A percentile compares a stretch with the other conserved stretches of the same genome.
Conservation (phyloP, 768 basidiomycete species). For the Kwoniella sp. region DNA sequence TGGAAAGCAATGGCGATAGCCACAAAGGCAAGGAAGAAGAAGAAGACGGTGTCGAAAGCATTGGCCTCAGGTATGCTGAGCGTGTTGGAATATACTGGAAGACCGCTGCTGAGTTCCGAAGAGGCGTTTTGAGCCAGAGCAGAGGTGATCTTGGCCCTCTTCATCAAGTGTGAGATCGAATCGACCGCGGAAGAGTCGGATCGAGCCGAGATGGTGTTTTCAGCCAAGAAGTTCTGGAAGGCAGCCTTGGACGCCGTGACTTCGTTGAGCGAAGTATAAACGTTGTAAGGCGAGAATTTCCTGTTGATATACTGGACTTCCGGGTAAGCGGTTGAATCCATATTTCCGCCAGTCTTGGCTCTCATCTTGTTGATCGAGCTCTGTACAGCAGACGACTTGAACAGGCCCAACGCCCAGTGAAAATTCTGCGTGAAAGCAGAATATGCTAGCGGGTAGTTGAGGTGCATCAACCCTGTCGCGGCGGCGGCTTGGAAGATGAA, state of each 20-base stretch:
- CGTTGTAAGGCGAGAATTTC: conserved; percentile 76
- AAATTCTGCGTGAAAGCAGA: conserved; percentile 82
- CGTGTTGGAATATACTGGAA: conserved; percentile 78
- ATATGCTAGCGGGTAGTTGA: conserved; percentile 86
- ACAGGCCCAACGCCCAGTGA: conserved; percentile 79
- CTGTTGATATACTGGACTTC: conserved; percentile 78
- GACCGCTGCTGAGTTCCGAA: conserved; percentile 66
- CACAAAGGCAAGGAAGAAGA: conserved; percentile 69
- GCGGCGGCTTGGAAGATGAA: conserved; percentile 84
- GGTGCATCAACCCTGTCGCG: conserved; percentile 70
- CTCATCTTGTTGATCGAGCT: conserved; percentile 79
- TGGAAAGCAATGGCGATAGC: conserved; percentile 65
- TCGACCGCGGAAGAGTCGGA: conserved; percentile 4
- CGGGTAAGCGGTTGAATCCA: conserved; percentile 65
- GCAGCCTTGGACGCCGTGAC: conserved; percentile 61
- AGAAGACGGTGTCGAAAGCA: conserved; percentile 86
- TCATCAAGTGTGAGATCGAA: conserved; percentile 12
- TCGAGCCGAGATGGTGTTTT: conserved; percentile 9
- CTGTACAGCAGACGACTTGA: conserved; percentile 67
- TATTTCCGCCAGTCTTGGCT: conserved; percentile 73
- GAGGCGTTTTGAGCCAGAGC: conserved; percentile 34
- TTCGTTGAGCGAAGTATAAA: conserved; percentile 33
- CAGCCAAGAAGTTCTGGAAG: conserved; percentile 46
- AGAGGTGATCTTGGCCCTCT: conserved; percentile 43
- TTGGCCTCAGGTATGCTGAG: conserved; percentile 80